These are phyloP conservation scores for Linnemannia schmuckeri DNA, from an alignment of 192 early-diverging fungal species.

Conservation along the genomic window DNA sequence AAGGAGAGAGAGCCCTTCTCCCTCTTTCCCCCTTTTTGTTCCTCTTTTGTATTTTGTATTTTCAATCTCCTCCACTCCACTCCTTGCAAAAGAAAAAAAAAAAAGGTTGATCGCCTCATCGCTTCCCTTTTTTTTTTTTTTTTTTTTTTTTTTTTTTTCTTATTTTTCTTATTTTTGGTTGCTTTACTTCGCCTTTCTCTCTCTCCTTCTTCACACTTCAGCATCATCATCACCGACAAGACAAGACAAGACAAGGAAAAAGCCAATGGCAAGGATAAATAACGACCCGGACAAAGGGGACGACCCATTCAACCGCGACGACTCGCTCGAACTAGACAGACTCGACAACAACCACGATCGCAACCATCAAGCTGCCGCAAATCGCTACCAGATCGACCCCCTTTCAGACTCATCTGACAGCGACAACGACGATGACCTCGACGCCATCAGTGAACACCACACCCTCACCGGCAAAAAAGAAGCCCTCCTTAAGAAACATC, in stretches of 20 bases:
- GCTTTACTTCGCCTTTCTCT: background rate
- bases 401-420: constrained; percentile 54
- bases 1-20: background rate
- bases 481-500: constrained; percentile 38
- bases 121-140: background rate
- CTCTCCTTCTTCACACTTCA: background rate
- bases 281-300: constrained; percentile 38
- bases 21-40: background rate
- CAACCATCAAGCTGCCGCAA: background rate
- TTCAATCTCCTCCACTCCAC: constrained; percentile 2
- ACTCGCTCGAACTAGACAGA: constrained; percentile 45
- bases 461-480: constrained; percentile 43
- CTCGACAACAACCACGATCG: constrained; percentile 9
- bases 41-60: background rate
- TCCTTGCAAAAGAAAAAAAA: background rate
- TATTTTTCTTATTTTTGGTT: background rate
- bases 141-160: background rate
- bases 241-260: background rate
- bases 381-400: constrained; percentile 53
- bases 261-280: background rate
- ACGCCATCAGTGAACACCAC: constrained; percentile 31
- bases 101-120: constrained; percentile 9
- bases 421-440: constrained; percentile 44
- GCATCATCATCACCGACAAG: background rate
- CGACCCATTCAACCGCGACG: constrained; percentile 41